Conservation (phyloP, 495 filamentous ascomycete species). For the Hypoxylon crocopeplum region DNA sequence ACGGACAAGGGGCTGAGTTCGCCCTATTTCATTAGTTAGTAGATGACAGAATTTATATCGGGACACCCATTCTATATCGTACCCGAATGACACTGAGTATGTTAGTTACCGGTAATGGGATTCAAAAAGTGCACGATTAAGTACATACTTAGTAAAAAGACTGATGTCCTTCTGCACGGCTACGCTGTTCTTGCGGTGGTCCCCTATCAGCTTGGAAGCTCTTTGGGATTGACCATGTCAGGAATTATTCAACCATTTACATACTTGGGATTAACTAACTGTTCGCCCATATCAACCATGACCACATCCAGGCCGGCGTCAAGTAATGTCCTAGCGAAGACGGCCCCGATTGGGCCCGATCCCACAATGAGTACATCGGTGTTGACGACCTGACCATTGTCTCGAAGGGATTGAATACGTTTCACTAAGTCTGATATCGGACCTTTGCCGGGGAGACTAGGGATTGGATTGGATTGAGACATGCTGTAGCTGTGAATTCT, state of each 20-base stretch:
- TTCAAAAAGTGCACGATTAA: not conserved
- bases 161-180: constrained; percentile 3
- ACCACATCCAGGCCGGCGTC: not conserved
- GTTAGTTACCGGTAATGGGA: not conserved
- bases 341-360: not conserved
- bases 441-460: not conserved
- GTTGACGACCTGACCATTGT: not conserved
- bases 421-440: not conserved
- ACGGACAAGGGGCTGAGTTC: not conserved
- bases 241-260: not conserved
- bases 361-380: not conserved
- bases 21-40: not conserved
- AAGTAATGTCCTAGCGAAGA: not conserved
- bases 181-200: constrained; percentile 3
- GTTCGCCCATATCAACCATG: constrained; percentile 2
- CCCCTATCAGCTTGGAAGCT: not conserved
- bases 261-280: not conserved
- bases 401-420: not conserved
- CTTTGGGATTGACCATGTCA: not conserved
- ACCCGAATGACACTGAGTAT: not conserved
- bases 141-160: constrained; percentile 6
- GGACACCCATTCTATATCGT: not conserved
- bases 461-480: no score
- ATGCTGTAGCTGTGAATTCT: no score
- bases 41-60: no score